phyloP scores from a whole-genome alignment of 371 early-diverging fungal genomes.

The Mucor circinelloides region DNA sequence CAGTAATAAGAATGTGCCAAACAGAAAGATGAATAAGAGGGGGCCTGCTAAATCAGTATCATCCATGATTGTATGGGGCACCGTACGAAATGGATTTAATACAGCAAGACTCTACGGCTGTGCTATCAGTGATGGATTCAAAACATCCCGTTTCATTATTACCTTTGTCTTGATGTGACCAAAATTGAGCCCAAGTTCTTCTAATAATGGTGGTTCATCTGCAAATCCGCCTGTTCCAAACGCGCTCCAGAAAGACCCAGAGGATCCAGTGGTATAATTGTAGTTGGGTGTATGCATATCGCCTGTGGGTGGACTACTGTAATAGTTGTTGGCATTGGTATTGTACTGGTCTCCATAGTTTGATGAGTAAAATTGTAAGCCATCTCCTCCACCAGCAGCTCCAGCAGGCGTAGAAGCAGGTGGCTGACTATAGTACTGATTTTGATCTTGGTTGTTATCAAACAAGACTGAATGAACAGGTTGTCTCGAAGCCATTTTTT shows the following conservation, averaged over 20 bases:
- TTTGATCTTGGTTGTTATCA: constrained; percentile 39
- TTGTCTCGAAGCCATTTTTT: constrained; percentile 39
- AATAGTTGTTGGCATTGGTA: constrained; percentile 36
- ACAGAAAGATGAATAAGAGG: constrained; percentile 83
- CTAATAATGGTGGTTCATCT: constrained; percentile 87
- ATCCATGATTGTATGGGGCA: constrained; percentile 92
- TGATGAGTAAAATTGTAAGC: constrained; percentile 71
- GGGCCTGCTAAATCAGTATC: constrained; percentile 97
- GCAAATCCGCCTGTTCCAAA: constrained; percentile 88
- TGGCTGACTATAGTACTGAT: constrained; percentile 34
- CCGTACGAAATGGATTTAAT: constrained; percentile 84
- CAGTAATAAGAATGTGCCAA: constrained; percentile 86
- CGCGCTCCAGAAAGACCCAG: constrained; percentile 58
- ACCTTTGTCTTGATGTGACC: constrained; percentile 82
- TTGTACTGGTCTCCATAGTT: constrained; percentile 56
- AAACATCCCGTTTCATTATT: not conserved
- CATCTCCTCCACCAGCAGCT: constrained; percentile 26
- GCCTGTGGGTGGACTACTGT: constrained; percentile 47
- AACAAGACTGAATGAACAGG: constrained; percentile 60
- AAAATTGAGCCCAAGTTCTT: constrained; percentile 95
- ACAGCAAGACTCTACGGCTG: constrained; percentile 75
- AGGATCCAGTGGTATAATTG: constrained; percentile 43
- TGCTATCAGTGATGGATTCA: not conserved
- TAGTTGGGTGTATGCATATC: constrained; percentile 56
- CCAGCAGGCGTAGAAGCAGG: constrained; percentile 22